Conservation (phyloP, 2,329 filamentous ascomycete genomes). For the Penicillium fuscoglaucum region DNA sequence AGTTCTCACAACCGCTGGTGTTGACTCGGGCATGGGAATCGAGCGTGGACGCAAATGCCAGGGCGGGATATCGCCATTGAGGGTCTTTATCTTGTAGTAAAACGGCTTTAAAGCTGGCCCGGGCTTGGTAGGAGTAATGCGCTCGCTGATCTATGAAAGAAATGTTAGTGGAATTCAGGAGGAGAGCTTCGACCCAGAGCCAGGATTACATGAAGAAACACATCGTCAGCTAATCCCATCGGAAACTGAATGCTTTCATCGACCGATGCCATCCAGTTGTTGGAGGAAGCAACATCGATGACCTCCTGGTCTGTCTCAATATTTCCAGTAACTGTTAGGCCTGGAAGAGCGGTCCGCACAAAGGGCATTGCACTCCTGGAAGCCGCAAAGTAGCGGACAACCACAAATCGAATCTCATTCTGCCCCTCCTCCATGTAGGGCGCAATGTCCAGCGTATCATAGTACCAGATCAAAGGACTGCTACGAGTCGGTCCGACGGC, state of each 20-base stretch:
- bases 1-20: slow-evolving; percentile 16
- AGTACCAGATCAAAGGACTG: slow-evolving; percentile 37
- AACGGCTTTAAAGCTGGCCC: slow-evolving; percentile 16
- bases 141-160: slow-evolving; percentile 25
- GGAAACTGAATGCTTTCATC: slow-evolving; percentile 27
- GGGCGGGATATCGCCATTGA: slow-evolving; percentile 43
- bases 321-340: slow-evolving; percentile 30
- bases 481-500: slow-evolving; percentile 42
- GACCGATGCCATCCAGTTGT: slow-evolving; percentile 21
- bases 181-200: not conserved
- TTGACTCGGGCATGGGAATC: slow-evolving; percentile 41
- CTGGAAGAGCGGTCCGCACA: slow-evolving; percentile 30
- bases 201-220: slow-evolving; percentile 43
- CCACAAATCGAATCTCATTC: slow-evolving; percentile 27
- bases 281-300: slow-evolving; percentile 15
- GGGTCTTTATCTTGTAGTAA: slow-evolving; percentile 33
- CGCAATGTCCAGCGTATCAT: slow-evolving; percentile 33
- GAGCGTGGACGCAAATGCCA: slow-evolving; percentile 42
- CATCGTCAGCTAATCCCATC: slow-evolving; percentile 37
- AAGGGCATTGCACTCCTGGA: slow-evolving; percentile 34
- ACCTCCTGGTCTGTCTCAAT: slow-evolving; percentile 13
- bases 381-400: slow-evolving; percentile 31
- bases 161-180: not conserved
- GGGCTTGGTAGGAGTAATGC: slow-evolving; percentile 9
- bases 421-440: slow-evolving; percentile 22